Evolutionary conservation across 2,329 filamentous ascomycete species (phyloP), one percentile per base, ranked within the genome.

Genomic region (Celoporthe dispersa): DNA sequence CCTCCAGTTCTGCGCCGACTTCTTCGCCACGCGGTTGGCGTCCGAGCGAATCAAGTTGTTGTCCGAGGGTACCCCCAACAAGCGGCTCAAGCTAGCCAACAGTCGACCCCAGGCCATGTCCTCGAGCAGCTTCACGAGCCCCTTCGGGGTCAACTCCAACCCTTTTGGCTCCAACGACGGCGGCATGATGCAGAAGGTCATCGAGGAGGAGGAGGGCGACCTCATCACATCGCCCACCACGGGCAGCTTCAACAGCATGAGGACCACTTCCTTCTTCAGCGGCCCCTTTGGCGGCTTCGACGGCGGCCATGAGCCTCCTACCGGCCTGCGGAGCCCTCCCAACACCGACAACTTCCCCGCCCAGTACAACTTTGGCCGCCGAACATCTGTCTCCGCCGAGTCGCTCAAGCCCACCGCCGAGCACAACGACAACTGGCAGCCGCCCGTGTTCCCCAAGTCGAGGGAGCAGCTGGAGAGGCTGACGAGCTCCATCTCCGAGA

Each of bases 321-420:
- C 84, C 71, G 77, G 80, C 71, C 68, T 84, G 75, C 78, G 85
- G 79, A 80, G 80, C 75, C 79, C 84, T 31, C 85, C 86, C 69
- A 87, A 88, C 71, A 82, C 87, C 53, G 90, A 93, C 74, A 90
- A 89, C 75, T 93, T 97, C 78, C 96, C 96, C 68, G 92, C 89
- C 75, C 94, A 98, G 80, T 98, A 98, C 83, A 97, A 97, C 80
- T 91, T 97, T 81, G 92, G 90, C 76, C 92, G 96, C 73, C 93
- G 96, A 76, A 98, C 94, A 53, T 98, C 96, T 3, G 96, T 99
- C 67, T 98, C 96, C 55, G 96, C 96, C 65, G 96, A 99, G 82
- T 98, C 95, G 1, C 86, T 98, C 77, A 97, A 97, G 80, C 96
- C 96, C 25, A 92, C 91, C 64, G 90, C 92, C 41, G 91, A 94